Conservation (phyloP, 352 stramenopile genomes). For the Globisporangium spiculum region DNA sequence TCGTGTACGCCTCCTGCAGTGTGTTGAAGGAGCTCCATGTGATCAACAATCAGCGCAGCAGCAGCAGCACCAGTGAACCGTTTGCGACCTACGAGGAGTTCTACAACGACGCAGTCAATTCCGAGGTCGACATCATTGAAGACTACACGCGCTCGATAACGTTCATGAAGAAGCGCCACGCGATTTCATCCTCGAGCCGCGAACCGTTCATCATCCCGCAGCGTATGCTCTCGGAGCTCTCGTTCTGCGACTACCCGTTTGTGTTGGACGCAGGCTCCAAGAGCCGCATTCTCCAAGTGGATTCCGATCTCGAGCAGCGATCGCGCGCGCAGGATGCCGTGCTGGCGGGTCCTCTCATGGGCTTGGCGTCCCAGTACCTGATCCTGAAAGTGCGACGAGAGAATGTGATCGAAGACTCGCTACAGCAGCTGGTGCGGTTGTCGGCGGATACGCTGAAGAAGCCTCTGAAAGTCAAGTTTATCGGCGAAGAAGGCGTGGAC, state of each 20-base stretch:
- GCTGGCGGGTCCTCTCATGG: slow-evolving; percentile 31
- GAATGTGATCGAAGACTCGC: slow-evolving; percentile 70
- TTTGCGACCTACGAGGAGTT: slow-evolving; percentile 74
- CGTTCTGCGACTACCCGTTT: slow-evolving; percentile 81
- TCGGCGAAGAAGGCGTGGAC: slow-evolving; percentile 79
- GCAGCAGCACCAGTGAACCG: slow-evolving; percentile 23
- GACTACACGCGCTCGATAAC: slow-evolving; percentile 75
- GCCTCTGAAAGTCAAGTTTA: slow-evolving; percentile 81
- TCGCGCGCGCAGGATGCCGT: slow-evolving; percentile 56
- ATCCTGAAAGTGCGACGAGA: slow-evolving; percentile 65
- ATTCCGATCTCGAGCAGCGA: slow-evolving; percentile 73
- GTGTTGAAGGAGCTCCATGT: slow-evolving; percentile 65
- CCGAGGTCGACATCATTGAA: slow-evolving; percentile 74
- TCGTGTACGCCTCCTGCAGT: slow-evolving; percentile 68
- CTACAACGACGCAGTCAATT: slow-evolving; percentile 84
- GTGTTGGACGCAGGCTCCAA: slow-evolving; percentile 80
- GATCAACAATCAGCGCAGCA: slow-evolving; percentile 46
- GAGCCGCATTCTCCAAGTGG: slow-evolving; percentile 68
- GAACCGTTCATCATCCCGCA: slow-evolving; percentile 31
- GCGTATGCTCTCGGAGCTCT: slow-evolving; percentile 73
- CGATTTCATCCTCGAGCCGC: slow-evolving; percentile 14
- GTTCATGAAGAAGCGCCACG: slow-evolving; percentile 61
- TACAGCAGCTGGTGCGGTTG: slow-evolving; percentile 67
- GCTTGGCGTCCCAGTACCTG: slow-evolving; percentile 51
- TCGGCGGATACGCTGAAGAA: slow-evolving; percentile 72